Evolutionary conservation across 352 stramenopile genomes (phyloP).

Genomic region (Pythium aristosporum): DNA sequence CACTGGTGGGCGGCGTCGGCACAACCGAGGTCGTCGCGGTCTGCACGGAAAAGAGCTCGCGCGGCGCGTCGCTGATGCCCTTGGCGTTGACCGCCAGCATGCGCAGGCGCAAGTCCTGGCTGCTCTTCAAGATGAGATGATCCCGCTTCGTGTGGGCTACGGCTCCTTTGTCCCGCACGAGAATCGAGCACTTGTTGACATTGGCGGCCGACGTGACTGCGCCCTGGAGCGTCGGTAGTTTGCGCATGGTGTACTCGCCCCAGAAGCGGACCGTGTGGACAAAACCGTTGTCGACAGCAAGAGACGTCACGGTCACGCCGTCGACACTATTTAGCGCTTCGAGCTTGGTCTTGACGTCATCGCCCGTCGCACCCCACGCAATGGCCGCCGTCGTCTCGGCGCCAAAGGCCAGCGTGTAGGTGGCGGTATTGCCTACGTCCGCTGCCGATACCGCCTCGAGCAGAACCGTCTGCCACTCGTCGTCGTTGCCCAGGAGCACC

Average conservation of each 20-base stretch:
- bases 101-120: constrained; percentile 51
- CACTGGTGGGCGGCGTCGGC: constrained; percentile 67
- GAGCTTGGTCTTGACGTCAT: constrained; percentile 41
- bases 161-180: constrained; percentile 43
- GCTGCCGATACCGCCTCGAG: constrained; percentile 36
- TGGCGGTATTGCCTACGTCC: constrained; percentile 31
- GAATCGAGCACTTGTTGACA: constrained; percentile 32
- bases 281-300: constrained; percentile 47
- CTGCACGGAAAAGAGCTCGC: constrained; percentile 31
- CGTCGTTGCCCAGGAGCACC: constrained; percentile 53
- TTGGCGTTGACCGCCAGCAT: constrained; percentile 62
- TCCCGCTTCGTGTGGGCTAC: constrained; percentile 54
- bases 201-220: constrained; percentile 27
- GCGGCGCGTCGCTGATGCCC: constrained; percentile 44
- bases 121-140: constrained; percentile 53
- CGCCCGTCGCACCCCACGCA: constrained; percentile 34
- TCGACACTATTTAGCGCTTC: constrained; percentile 52
- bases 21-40: constrained; percentile 63
- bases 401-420: constrained; percentile 56
- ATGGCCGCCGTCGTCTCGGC: constrained; percentile 41
- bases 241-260: constrained; percentile 65
- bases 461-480: constrained; percentile 49
- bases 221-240: constrained; percentile 41
- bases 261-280: constrained; percentile 88
- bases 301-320: constrained; percentile 48